A percentile compares a stretch with the other conserved stretches of the same genome.
Evolutionary conservation across 208 protist species (phyloP).

Genomic region (Wallacemonas rigidus): DNA sequence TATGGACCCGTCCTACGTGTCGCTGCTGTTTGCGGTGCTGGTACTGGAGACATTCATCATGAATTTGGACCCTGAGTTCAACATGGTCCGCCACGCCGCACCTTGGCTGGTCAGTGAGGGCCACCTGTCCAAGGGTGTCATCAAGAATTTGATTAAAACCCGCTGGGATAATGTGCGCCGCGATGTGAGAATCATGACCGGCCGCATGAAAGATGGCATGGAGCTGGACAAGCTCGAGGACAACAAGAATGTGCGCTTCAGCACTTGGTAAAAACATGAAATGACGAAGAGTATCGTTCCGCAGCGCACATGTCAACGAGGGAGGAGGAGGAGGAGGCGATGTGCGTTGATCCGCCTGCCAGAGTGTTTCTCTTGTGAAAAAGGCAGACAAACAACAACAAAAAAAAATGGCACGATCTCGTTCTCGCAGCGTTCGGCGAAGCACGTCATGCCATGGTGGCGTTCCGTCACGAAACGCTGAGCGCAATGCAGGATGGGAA

Average conservation of each 20-base stretch:
- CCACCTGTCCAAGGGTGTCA: slow-evolving; percentile 76
- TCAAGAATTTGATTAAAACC: slow-evolving; percentile 82
- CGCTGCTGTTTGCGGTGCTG: slow-evolving; percentile 89
- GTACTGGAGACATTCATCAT: slow-evolving; percentile 93
- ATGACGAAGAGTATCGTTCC: background rate
- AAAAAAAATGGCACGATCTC: too few relatives aligned
- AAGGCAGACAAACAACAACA: too few relatives aligned
- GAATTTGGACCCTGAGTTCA: slow-evolving; percentile 90
- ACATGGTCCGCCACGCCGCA: slow-evolving; percentile 89
- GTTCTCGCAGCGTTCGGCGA: too few relatives aligned
- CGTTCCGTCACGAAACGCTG: too few relatives aligned
- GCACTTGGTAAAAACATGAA: slow-evolving; percentile 25
- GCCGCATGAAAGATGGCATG: slow-evolving; percentile 63
- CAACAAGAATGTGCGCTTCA: slow-evolving; percentile 51
- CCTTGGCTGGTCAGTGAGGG: slow-evolving; percentile 90
- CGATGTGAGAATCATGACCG: slow-evolving; percentile 52
- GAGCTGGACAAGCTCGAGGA: slow-evolving; percentile 35
- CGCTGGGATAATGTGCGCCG: slow-evolving; percentile 62
- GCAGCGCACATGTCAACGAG: too few relatives aligned
- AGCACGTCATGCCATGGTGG: too few relatives aligned
- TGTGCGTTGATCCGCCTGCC: too few relatives aligned
- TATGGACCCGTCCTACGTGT: slow-evolving; percentile 91
- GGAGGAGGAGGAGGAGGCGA: too few relatives aligned
- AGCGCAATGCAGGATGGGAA: too few relatives aligned
- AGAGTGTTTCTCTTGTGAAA: too few relatives aligned